Conservation (phyloP, 306 rosid genomes). For the Gleditsia sinensis region DNA sequence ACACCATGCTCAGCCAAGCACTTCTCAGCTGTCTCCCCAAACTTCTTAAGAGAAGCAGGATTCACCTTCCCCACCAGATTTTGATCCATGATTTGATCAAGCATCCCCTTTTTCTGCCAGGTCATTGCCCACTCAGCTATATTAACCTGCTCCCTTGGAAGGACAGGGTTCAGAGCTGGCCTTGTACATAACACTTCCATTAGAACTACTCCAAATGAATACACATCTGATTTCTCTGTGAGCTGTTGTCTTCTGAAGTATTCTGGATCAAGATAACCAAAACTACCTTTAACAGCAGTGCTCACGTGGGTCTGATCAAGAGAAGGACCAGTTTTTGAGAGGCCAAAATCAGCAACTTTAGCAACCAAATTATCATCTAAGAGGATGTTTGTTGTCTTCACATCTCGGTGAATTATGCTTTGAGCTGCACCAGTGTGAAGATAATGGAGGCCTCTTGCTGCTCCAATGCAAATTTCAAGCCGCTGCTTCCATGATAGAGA, state of each 20-base stretch:
- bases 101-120: constrained; percentile 98
- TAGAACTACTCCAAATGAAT: constrained; percentile 94
- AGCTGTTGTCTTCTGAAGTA: constrained; percentile 95
- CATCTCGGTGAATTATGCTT: constrained; percentile 94
- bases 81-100: constrained; percentile 91
- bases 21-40: constrained; percentile 94
- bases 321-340: constrained; percentile 93
- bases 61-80: constrained; percentile 82
- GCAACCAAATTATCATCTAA: constrained; percentile 92
- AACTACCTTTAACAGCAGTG: constrained; percentile 98
- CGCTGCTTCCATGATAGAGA: constrained; percentile 86
- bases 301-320: constrained; percentile 96
- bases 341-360: constrained; percentile 97
- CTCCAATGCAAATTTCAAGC: constrained; percentile 95
- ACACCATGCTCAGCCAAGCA: constrained; percentile 90
- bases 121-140: constrained; percentile 97
- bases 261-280: constrained; percentile 97
- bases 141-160: constrained; percentile 93
- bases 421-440: constrained; percentile 96
- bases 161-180: constrained; percentile 95
- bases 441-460: constrained; percentile 96
- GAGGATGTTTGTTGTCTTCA: constrained; percentile 95
- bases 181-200: constrained; percentile 98
- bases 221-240: constrained; percentile 95
- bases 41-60: constrained; percentile 86